These are phyloP conservation scores for Phalaenopsis aphrodite DNA, from an alignment of 106 monocot species.

Conservation along the genomic window DNA sequence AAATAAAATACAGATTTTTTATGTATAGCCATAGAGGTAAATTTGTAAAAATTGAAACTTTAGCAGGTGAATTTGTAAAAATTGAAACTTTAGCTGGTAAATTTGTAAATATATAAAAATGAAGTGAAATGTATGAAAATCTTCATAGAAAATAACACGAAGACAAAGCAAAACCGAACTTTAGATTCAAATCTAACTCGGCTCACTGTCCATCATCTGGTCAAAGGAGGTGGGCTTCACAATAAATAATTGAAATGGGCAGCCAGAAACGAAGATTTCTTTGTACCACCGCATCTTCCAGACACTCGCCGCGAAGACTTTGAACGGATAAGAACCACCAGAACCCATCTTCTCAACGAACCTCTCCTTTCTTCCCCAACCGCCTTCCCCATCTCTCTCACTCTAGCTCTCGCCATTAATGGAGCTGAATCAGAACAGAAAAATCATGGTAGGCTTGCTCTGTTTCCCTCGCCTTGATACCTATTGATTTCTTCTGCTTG, in stretches of 20 bases:
- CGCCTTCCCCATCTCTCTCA: background rate
- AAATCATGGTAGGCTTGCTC: background rate
- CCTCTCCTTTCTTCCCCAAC: background rate
- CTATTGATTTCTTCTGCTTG: background rate
- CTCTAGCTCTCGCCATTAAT: background rate
- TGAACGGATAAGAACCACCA: slow-evolving; percentile 5
- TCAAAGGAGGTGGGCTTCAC: background rate
- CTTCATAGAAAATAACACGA: too few species aligned
- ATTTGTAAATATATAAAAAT: too few species aligned
- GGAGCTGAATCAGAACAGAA: background rate
- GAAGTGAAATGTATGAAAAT: too few species aligned
- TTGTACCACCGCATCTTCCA: background rate
- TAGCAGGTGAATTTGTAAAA: too few species aligned
- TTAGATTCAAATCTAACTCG: background rate
- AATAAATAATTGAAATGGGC: slow-evolving; percentile 10
- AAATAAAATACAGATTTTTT: too few species aligned
- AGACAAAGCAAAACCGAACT: too few species aligned
- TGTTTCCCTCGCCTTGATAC: background rate
- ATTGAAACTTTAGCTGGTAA: too few species aligned
- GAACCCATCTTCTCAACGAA: background rate
- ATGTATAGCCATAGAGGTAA: too few species aligned
- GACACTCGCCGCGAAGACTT: background rate
- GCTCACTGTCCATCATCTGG: background rate
- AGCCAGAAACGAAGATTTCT: background rate
- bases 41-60: too few species aligned